Evolutionary conservation across 129 eudicot species (phyloP), one percentile per base, ranked within the genome.

Genomic region (Erigeron canadensis): DNA sequence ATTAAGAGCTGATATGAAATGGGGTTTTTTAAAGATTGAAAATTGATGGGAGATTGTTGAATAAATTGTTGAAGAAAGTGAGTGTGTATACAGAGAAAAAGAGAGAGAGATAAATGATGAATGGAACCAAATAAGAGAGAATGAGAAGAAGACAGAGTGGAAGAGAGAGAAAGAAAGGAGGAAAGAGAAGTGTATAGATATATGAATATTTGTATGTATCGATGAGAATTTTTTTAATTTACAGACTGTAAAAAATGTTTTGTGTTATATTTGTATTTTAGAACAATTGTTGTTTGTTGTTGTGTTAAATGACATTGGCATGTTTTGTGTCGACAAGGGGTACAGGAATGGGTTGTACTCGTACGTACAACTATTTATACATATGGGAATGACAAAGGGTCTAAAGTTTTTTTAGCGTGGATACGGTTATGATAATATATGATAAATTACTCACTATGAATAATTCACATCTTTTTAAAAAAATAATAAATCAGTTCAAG

Each of bases 101-200:
- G 80, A 38, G 80, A 69, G 67, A 53, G 18, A n/a, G 58, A 53
- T 53, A 28, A 64, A 74, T 74, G 79, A 65, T 53, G 71, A 74
- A 63, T 63, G 64, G 71, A 63, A 63, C 63, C 63, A 70, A 58
- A 63, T 28, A 69, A 62, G 77, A 61, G 68, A 73, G 71, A 44
- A 12, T 58, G 75, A 58, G 55, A 71, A 59, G 65, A 71, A 41
- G 75, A 71, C 56, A 71, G 67, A 71, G 53, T 44, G 46, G 18
- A 22, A 53, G 16, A 22, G 18, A 53, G 58, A 53, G 22, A 53
- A 67, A 43, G 50, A 56, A 64, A 70, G 64, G 55, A 11, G 37
- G 74, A 63, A 34, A 66, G 73, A 38, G 34, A 62, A 17, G 37
- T 15, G 13, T 63, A 13, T 38, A 65, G 4, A 63, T 65, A 65